Evolutionary conservation across 2,329 filamentous ascomycete species (phyloP), one percentile per base, ranked within the genome.

Genomic region (Beauveria varroae): DNA sequence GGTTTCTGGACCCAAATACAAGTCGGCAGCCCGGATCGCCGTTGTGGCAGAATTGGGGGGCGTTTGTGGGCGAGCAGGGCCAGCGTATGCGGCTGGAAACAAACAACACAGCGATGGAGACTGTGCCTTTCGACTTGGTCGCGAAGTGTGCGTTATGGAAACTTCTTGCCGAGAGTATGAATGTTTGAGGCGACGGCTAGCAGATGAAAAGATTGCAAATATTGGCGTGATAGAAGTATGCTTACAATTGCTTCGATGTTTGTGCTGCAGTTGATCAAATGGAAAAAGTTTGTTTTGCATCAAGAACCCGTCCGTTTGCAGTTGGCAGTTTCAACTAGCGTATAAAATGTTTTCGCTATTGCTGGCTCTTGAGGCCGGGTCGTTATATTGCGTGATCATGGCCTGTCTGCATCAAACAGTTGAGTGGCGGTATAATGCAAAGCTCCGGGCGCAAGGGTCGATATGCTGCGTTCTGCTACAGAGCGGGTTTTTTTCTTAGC

Each of bases 1-100:
- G 72, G 26, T 67, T 68, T 12, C 68, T 80, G 40, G 72, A 82
- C 62, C 81, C 81, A 1, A 81, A 80, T 60, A 46, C 64, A 9
- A 63, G 74, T 49, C 68, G 72, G 56, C 64, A 68, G 22, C 30
- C 61, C 0, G 71, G 67, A 1, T 69, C 76, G 3, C 78, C 78
- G 3, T 65, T 56, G 3, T 82, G 80, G 80, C 69, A 68, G 50
- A 53, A 64, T 0, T 81, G 78, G 75, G 71, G 68, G 1, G n/a
- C 30, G 40, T 28, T 52, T 37, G 26, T 6, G 3, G 47, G 34
- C 10, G 54, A 14, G 16, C 63, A 57, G 2, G 67, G 65, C 0
- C 65, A 68, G 51, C 68, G 77, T 50, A 61, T 78, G 57, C 64
- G 74, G n/a, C 64, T 80, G 22, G 73, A 77, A 71, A 71, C 72